These are phyloP conservation scores for Gracilariopsis chorda DNA, from an alignment of 23 red algal species.

Conservation along the genomic window DNA sequence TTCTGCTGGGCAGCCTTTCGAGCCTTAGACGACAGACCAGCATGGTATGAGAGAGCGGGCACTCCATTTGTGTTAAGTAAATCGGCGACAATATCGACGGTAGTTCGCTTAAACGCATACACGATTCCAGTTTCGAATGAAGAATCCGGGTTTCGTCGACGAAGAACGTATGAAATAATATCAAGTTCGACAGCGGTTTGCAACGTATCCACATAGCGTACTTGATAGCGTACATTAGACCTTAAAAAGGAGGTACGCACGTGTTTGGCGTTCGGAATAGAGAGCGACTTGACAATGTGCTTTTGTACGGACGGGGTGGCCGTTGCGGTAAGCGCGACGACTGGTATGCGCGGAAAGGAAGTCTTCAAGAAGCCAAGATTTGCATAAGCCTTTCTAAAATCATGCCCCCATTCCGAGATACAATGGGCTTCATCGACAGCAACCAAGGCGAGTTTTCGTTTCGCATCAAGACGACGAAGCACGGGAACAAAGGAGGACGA, in stretches of 20 bases:
- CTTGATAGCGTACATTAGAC: constrained; percentile 73
- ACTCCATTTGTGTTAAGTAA: constrained; percentile 42
- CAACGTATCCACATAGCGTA: constrained; percentile 40
- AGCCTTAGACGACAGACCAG: constrained; percentile 52
- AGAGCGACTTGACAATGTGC: constrained; percentile 54
- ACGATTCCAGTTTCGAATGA: constrained; percentile 57
- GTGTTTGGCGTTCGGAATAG: constrained; percentile 27
- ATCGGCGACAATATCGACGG: constrained; percentile 43
- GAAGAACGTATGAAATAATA: not conserved
- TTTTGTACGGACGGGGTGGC: constrained; percentile 56
- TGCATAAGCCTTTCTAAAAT: constrained; percentile 84
- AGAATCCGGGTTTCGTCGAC: not conserved
- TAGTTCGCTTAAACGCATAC: constrained; percentile 73
- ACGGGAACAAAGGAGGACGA: constrained; percentile 27
- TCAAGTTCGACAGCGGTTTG: constrained; percentile 36
- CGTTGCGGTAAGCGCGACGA: constrained; percentile 89
- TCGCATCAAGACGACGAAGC: constrained; percentile 30
- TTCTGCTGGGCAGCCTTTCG: constrained; percentile 53
- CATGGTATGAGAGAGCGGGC: constrained; percentile 73
- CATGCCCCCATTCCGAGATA: constrained; percentile 90
- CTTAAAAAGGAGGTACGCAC: constrained; percentile 79
- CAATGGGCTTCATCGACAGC: constrained; percentile 95
- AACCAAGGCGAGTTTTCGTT: constrained; percentile 54
- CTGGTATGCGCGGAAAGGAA: constrained; percentile 53
- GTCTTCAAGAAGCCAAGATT: constrained; percentile 55